phyloP scores from a whole-genome alignment of 1,139 yeast genomes.

The Taphrina deformans region DNA sequence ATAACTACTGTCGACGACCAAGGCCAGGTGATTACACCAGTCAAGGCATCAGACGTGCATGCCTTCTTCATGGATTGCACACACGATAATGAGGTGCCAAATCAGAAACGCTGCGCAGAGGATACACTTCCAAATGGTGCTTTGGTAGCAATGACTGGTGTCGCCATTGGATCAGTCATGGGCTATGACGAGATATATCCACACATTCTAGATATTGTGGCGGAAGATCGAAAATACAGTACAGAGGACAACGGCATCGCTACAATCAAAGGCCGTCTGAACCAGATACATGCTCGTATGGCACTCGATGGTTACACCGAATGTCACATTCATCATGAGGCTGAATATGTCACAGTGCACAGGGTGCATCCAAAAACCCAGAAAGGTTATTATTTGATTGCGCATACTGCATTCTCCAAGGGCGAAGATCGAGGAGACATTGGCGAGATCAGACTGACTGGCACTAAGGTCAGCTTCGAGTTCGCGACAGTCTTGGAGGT shows the following conservation, averaged over 20 bases:
- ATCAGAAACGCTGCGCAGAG: conserved; percentile 85
- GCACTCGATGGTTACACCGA: conserved; percentile 74
- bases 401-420: conserved; percentile 71
- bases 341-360: conserved; percentile 87
- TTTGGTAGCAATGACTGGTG: conserved; percentile 84
- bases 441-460: conserved; percentile 63
- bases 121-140: conserved; percentile 96
- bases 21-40: conserved; percentile 42
- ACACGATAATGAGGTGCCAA: conserved; percentile 90
- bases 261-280: conserved; percentile 60
- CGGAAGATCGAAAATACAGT: conserved; percentile 63
- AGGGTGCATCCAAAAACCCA: conserved; percentile 82
- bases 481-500: conserved; percentile 59
- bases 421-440: conserved; percentile 48
- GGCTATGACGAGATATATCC: conserved; percentile 96
- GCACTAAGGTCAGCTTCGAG: conserved; percentile 62
- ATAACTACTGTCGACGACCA: conserved; percentile 24
- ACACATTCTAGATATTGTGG: conserved; percentile 73
- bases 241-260: conserved; percentile 70
- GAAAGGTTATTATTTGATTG: conserved; percentile 82
- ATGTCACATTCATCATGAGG: conserved; percentile 92
- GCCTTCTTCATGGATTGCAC: conserved; percentile 97
- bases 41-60: conserved; percentile 68
- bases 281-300: conserved; percentile 63
- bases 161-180: conserved; percentile 91